A percentile compares a stretch with the other conserved stretches of the same genome.
These are phyloP conservation scores for Adansonia grandidieri DNA, from an alignment of 441 rosid species.

Conservation along the genomic window DNA sequence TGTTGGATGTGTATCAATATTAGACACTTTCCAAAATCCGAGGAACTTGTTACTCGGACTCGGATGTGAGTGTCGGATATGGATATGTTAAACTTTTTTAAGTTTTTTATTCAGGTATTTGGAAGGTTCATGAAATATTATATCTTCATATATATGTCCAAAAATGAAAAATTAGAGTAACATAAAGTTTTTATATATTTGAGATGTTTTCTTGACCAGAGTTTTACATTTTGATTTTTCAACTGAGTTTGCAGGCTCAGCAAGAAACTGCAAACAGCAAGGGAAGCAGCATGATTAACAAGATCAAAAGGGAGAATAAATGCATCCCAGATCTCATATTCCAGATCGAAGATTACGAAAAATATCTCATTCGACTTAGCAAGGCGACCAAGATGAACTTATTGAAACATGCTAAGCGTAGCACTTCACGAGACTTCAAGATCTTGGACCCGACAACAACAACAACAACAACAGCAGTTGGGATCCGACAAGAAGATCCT, in stretches of 20 bases:
- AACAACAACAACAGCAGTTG: neutral
- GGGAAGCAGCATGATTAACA: constrained; percentile 53
- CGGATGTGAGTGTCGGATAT: too few relatives aligned
- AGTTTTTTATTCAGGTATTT: too few relatives aligned
- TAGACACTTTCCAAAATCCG: too few relatives aligned
- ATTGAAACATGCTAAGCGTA: constrained; percentile 79
- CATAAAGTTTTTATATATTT: neutral
- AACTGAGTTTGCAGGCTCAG: constrained; percentile 55
- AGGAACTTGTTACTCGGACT: too few relatives aligned
- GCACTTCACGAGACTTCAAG: constrained; percentile 79
- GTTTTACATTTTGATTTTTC: neutral
- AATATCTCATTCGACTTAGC: constrained; percentile 73
- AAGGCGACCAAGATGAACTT: constrained; percentile 71
- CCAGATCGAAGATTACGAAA: constrained; percentile 83
- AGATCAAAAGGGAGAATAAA: constrained; percentile 84
- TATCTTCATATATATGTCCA: too few relatives aligned
- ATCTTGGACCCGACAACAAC: constrained; percentile 47
- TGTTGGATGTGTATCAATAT: too few relatives aligned
- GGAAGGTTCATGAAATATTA: too few relatives aligned
- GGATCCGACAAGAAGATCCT: neutral
- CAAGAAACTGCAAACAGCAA: constrained; percentile 54
- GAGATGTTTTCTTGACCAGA: constrained; percentile 5
- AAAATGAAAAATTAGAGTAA: too few relatives aligned
- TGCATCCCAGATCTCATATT: constrained; percentile 83
- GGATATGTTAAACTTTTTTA: too few relatives aligned